A percentile compares a stretch with the other conserved stretches of the same genome.
Conservation (phyloP, 345 rosid species). For the Ricinus communis region DNA sequence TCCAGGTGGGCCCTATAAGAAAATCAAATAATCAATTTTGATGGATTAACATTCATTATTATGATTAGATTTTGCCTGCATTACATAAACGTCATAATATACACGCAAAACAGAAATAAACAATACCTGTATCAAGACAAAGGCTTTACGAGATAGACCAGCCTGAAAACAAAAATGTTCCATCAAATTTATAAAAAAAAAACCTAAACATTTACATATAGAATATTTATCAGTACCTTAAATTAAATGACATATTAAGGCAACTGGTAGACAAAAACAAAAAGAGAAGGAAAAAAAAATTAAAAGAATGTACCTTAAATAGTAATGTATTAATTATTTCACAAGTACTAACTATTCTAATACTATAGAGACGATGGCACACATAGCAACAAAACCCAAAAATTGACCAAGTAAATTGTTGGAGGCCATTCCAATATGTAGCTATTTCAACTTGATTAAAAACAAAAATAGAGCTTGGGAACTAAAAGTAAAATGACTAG, state of each 20-base stretch:
- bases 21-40: constrained; percentile 22
- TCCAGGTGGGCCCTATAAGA: constrained; percentile 93
- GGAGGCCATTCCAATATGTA: background rate
- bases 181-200: constrained; percentile 19
- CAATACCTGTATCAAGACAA: constrained; percentile 89
- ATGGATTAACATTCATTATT: background rate
- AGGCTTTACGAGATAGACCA: constrained; percentile 77
- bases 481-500: background rate
- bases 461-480: background rate
- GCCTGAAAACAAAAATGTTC: constrained; percentile 49
- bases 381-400: background rate
- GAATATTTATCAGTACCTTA: background rate
- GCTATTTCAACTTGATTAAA: background rate
- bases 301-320: background rate
- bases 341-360: background rate
- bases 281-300: background rate
- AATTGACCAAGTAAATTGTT: background rate
- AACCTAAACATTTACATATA: background rate
- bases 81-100: background rate
- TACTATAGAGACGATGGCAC: background rate
- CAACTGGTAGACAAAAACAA: background rate
- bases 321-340: background rate
- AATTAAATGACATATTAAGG: background rate
- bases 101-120: background rate
- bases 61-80: background rate